Conservation (phyloP, 495 filamentous ascomycete genomes). For the Penicillium chermesinum region DNA sequence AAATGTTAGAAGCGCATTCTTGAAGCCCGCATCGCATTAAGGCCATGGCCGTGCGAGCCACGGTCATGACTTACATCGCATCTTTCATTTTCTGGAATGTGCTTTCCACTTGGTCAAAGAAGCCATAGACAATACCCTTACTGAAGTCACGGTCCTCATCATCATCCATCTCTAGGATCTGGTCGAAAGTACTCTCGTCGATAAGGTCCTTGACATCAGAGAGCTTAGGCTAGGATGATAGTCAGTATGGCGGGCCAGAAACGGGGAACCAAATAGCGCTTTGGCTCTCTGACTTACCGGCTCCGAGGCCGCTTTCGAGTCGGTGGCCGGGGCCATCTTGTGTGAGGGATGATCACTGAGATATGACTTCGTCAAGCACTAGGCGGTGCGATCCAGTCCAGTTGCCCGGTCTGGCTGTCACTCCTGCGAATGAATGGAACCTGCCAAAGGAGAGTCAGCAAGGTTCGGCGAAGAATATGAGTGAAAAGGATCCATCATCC, state of each 20-base stretch:
- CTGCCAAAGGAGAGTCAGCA: not conserved
- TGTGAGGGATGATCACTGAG: not conserved
- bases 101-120: constrained; percentile 84
- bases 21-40: too few relatives aligned
- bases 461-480: not conserved
- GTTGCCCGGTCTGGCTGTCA: constrained; percentile 9
- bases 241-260: not conserved
- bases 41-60: too few relatives aligned
- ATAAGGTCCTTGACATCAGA: constrained; percentile 63
- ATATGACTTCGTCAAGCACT: not conserved
- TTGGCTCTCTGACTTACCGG: constrained; percentile 16
- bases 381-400: constrained; percentile 7
- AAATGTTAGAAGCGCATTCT: constrained; percentile 3
- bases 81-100: constrained; percentile 85
- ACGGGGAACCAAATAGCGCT: too few relatives aligned
- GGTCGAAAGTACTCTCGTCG: constrained; percentile 76
- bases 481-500: too few relatives aligned
- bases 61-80: constrained; percentile 78
- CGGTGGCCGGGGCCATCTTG: constrained; percentile 29
- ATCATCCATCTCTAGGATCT: constrained; percentile 97
- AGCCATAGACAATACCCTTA: constrained; percentile 80
- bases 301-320: constrained; percentile 25
- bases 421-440: constrained; percentile 3
- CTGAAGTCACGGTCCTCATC: constrained; percentile 74
- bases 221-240: constrained; percentile 35